Evolutionary conservation across 1,284 basidiomycete genomes (phyloP).

Genomic region (Trametes sp.): DNA sequence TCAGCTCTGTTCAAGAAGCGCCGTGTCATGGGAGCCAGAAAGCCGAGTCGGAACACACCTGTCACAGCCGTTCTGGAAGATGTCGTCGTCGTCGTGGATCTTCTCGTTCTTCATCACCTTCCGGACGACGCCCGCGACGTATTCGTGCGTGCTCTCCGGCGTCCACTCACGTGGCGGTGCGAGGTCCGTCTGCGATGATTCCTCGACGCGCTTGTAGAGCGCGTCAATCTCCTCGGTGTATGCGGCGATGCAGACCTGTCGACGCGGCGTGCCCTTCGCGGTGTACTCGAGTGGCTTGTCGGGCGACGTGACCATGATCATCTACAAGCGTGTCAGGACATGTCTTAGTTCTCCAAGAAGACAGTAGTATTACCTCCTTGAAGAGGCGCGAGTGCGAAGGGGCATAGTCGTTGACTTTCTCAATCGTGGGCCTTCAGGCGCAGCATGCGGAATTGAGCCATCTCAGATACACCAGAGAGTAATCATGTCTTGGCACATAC

Average conservation of each 20-base stretch:
- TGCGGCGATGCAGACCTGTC: slow-evolving; percentile 39
- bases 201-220: slow-evolving; percentile 40
- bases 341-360: too few species aligned
- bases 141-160: slow-evolving; percentile 22
- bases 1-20: too few species aligned
- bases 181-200: slow-evolving; percentile 31
- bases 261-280: slow-evolving; percentile 42
- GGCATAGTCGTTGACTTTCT: slow-evolving; percentile 46
- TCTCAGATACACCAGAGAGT: neutral
- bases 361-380: slow-evolving; percentile 34
- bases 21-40: too few species aligned
- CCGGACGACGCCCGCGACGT: slow-evolving; percentile 36
- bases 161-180: slow-evolving; percentile 37
- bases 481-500: slow-evolving; percentile 25
- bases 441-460: slow-evolving; percentile 35
- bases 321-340: slow-evolving; percentile 29
- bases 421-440: slow-evolving; percentile 45
- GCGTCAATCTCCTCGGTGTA: slow-evolving; percentile 43
- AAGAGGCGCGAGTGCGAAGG: slow-evolving; percentile 50
- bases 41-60: too few species aligned
- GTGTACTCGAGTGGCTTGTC: slow-evolving; percentile 43
- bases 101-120: slow-evolving; percentile 32
- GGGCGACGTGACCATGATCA: slow-evolving; percentile 40
- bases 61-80: slow-evolving; percentile 47
- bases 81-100: slow-evolving; percentile 20